Conservation (phyloP, 805 yeast species). For the Saturnispora besseyi region DNA sequence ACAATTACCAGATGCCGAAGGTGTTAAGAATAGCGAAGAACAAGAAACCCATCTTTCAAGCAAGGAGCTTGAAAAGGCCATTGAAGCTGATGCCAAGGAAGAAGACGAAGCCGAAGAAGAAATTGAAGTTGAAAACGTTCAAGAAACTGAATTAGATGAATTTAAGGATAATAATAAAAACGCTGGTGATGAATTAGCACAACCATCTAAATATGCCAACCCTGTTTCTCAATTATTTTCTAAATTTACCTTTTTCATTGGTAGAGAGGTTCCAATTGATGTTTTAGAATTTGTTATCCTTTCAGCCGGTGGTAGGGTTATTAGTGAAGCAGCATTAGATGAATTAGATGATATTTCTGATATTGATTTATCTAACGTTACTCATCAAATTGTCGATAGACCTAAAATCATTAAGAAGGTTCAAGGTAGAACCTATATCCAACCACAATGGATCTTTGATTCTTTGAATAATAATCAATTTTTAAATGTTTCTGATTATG, state of each 20-base stretch:
- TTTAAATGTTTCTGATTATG: slow-evolving; percentile 69
- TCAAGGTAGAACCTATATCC: slow-evolving; percentile 87
- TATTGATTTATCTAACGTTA: slow-evolving; percentile 57
- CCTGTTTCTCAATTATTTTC: slow-evolving; percentile 60
- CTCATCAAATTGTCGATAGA: slow-evolving; percentile 93
- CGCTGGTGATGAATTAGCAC: slow-evolving; percentile 60
- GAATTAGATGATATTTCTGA: slow-evolving; percentile 44
- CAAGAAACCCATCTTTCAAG: slow-evolving; percentile 32
- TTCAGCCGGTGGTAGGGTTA: slow-evolving; percentile 76
- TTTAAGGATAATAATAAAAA: slow-evolving; percentile 58
- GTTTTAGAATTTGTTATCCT: slow-evolving; percentile 79
- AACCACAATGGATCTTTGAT: slow-evolving; percentile 98
- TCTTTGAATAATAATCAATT: slow-evolving; percentile 70
- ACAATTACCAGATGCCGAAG: slow-evolving; percentile 29
- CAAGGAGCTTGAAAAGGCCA: slow-evolving; percentile 39
- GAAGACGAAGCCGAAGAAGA: slow-evolving; percentile 32
- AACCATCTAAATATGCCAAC: slow-evolving; percentile 55
- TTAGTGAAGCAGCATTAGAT: slow-evolving; percentile 83
- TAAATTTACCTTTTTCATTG: slow-evolving; percentile 72
- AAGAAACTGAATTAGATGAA: slow-evolving; percentile 51
- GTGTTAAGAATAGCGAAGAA: slow-evolving; percentile 16
- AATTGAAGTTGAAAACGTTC: slow-evolving; percentile 33
- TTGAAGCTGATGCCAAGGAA: slow-evolving; percentile 41
- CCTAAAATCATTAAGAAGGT: slow-evolving; percentile 71
- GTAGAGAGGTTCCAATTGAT: slow-evolving; percentile 94